Conservation (phyloP, 768 basidiomycete genomes). For the Pleurotus ostreatus region DNA sequence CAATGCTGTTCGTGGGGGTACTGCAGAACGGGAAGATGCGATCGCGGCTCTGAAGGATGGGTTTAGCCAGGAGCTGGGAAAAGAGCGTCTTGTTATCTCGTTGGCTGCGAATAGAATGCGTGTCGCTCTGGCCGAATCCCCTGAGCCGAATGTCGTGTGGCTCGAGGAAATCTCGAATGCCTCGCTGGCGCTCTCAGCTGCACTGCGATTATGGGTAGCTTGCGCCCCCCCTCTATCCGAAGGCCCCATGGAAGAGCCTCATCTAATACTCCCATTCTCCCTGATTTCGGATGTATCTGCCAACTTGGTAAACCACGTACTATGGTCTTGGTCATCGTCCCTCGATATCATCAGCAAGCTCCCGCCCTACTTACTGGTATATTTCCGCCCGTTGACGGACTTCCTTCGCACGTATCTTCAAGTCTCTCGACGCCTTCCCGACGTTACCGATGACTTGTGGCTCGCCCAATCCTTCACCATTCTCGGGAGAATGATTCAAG, state of each 20-base stretch:
- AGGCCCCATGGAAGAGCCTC: conserved; percentile 41
- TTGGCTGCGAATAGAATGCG: conserved; percentile 17
- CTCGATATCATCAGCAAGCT: conserved; percentile 14
- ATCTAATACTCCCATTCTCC: conserved; percentile 58
- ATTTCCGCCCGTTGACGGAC: conserved; percentile 50
- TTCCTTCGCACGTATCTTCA: conserved; percentile 52
- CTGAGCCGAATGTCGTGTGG: conserved; percentile 7
- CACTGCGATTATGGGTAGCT: conserved; percentile 61
- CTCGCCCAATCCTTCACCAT: conserved; percentile 61
- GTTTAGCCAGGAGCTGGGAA: conserved; percentile 32
- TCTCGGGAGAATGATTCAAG: conserved; percentile 54
- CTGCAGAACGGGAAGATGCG: conserved; percentile 48
- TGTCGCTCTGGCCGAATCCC: conserved; percentile 19
- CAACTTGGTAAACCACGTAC: conserved; percentile 40
- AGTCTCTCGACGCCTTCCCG: conserved; percentile 56
- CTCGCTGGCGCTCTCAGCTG: conserved; percentile 39
- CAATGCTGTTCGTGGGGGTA: conserved; percentile 67
- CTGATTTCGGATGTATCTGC: conserved; percentile 52
- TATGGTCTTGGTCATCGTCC: conserved; percentile 38
- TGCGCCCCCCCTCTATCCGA: conserved; percentile 44
- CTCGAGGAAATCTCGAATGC: conserved; percentile 11
- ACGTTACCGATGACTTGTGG: conserved; percentile 56
- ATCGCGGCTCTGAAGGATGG: conserved; percentile 30
- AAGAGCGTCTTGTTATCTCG: conserved; percentile 27
- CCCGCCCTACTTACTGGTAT: conserved; percentile 22